phyloP scores from a whole-genome alignment of 176 grass and related monocot species.

The Oryza punctata region DNA sequence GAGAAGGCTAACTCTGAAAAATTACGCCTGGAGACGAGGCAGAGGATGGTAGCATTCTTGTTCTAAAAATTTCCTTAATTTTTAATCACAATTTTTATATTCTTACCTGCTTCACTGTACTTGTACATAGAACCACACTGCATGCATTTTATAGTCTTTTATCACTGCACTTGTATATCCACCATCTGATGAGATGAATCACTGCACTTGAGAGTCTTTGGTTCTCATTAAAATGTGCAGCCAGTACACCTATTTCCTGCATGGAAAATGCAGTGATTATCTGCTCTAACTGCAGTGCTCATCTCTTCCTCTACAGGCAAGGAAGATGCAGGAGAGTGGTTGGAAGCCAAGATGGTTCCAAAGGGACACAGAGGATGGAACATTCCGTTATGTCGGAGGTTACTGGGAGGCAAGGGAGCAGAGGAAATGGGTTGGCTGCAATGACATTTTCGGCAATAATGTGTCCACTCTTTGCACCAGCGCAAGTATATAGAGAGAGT shows the following conservation, averaged over 20 bases:
- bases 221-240: too few species aligned
- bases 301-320: constrained; percentile 57
- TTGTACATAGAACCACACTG: not conserved
- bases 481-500: constrained; percentile 48
- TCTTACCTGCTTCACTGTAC: constrained; percentile 4
- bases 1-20: constrained; percentile 86
- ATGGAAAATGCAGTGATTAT: not conserved
- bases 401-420: constrained; percentile 81
- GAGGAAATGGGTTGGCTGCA: constrained; percentile 68
- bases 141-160: not conserved
- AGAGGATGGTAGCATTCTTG: constrained; percentile 64
- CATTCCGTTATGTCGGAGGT: constrained; percentile 66
- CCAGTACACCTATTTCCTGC: not conserved
- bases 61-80: not conserved
- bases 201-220: not conserved
- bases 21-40: constrained; percentile 69
- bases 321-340: constrained; percentile 86
- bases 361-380: constrained; percentile 52
- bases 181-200: not conserved
- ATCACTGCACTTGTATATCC: not conserved
- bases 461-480: constrained; percentile 41
- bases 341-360: constrained; percentile 88
- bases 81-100: not conserved
- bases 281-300: not conserved
- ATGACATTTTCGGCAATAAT: constrained; percentile 77